Percentiles rank a stretch among this genome's conserved stretches.
Conservation (phyloP, 148 eudicot genomes). For the Spergularia bocconei region DNA sequence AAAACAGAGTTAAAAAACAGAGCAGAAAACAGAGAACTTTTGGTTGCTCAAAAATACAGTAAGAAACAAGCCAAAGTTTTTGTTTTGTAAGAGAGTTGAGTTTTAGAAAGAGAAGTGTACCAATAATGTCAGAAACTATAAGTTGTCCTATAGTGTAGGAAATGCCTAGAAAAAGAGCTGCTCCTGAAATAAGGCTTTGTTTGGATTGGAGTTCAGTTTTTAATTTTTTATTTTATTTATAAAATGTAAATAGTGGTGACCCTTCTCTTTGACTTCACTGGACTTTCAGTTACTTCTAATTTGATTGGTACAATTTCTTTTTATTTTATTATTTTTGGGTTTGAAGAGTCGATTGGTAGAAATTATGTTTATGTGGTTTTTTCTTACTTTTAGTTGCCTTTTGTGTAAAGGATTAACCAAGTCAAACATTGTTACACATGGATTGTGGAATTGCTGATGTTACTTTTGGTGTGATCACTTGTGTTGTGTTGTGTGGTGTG, state of each 20-base stretch:
- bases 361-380: constrained; percentile 1
- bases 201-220: constrained; percentile 17
- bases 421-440: constrained; percentile 21
- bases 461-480: constrained; percentile 11
- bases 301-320: no score
- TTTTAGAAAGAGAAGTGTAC: constrained; percentile 2
- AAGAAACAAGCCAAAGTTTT: background rate
- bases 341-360: background rate
- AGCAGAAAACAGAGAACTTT: background rate
- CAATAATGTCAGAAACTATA: constrained; percentile 12
- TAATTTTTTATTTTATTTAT: background rate
- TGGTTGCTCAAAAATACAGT: background rate
- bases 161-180: background rate
- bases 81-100: background rate
- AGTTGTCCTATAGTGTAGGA: background rate
- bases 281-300: constrained; percentile 12
- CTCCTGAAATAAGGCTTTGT: background rate
- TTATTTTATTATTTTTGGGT: background rate
- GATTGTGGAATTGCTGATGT: background rate
- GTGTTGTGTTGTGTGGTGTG: background rate
- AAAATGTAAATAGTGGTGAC: constrained; percentile 1
- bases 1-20: no score
- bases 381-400: no score
- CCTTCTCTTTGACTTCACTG: constrained; percentile 25
- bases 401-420: background rate